These are phyloP conservation scores for Yarrowia sp. DNA, from an alignment of 805 yeast species.

Conservation along the genomic window DNA sequence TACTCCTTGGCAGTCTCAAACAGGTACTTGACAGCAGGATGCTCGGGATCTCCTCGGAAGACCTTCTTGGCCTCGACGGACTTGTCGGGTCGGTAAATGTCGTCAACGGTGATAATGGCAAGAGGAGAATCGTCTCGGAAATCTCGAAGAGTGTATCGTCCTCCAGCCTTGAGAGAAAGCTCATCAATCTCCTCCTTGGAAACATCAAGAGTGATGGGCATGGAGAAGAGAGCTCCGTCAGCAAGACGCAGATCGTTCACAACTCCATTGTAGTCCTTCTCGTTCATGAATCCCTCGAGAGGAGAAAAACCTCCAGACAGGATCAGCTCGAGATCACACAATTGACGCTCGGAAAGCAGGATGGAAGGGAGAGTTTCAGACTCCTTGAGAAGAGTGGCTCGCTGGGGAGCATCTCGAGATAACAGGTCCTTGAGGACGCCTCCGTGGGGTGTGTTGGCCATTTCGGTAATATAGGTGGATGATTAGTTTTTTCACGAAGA, in stretches of 20 bases:
- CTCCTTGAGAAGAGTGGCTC: conserved; percentile 56
- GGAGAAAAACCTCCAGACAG: conserved; percentile 95
- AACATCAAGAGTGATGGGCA: conserved; percentile 89
- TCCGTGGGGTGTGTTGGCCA: conserved; percentile 77
- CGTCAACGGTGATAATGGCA: conserved; percentile 77
- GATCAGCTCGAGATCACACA: conserved; percentile 90
- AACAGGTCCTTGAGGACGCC: conserved; percentile 83
- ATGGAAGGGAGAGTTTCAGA: conserved; percentile 47
- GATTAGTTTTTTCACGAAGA: background rate
- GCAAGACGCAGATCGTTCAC: conserved; percentile 66
- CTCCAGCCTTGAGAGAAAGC: conserved; percentile 48
- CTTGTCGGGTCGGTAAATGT: conserved; percentile 81
- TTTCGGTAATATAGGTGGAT: conserved; percentile 28
- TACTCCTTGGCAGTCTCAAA: conserved; percentile 71
- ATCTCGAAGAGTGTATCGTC: conserved; percentile 71
- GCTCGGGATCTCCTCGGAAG: conserved; percentile 95
- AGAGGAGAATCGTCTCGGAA: conserved; percentile 75
- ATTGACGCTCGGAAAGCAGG: conserved; percentile 76
- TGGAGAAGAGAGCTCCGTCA: conserved; percentile 81
- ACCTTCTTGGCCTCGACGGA: conserved; percentile 75
- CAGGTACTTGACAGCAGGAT: conserved; percentile 83
- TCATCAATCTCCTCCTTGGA: conserved; percentile 48
- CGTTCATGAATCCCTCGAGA: conserved; percentile 64
- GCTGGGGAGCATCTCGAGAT: conserved; percentile 70
- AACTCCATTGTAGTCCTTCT: conserved; percentile 67